Percentiles rank a stretch among this genome's conserved stretches.
These are phyloP conservation scores for Candida golubevii DNA, from an alignment of 805 yeast genomes.

Conservation along the genomic window DNA sequence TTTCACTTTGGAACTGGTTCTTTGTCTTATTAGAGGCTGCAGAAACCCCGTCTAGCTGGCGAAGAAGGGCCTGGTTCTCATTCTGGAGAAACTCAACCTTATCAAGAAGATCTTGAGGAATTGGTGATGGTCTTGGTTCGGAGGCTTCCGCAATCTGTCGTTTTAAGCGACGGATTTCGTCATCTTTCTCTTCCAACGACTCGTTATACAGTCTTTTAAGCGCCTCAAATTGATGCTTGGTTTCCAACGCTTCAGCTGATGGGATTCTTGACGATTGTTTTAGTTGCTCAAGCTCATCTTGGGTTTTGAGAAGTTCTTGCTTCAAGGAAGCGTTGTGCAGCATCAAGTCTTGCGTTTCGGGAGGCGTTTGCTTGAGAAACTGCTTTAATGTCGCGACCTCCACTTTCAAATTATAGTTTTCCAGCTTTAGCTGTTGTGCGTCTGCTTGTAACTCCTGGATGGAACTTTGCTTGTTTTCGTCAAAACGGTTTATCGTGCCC, in stretches of 20 bases:
- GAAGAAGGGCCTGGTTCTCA: slow-evolving; percentile 20
- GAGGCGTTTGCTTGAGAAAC: slow-evolving; percentile 40
- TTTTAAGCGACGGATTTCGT: slow-evolving; percentile 9
- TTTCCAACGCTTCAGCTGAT: background rate
- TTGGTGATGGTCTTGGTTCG: slow-evolving; percentile 1
- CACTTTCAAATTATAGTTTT: slow-evolving; percentile 42
- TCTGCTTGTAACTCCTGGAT: slow-evolving; percentile 23
- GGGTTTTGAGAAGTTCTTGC: slow-evolving; percentile 12
- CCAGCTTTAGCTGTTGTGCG: slow-evolving; percentile 32
- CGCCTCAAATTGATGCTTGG: background rate
- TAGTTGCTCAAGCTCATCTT: slow-evolving; percentile 4
- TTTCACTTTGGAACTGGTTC: slow-evolving; percentile 8
- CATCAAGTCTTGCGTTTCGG: slow-evolving; percentile 34
- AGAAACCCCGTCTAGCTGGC: slow-evolving; percentile 11
- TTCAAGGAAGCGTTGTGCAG: slow-evolving; percentile 33
- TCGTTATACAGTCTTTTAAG: slow-evolving; percentile 6
- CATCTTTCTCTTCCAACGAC: slow-evolving; percentile 11
- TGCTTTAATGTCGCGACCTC: slow-evolving; percentile 39
- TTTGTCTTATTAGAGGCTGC: slow-evolving; percentile 3
- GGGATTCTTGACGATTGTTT: background rate
- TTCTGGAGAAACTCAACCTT: slow-evolving; percentile 16
- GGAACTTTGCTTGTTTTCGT: slow-evolving; percentile 14
- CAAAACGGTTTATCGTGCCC: background rate
- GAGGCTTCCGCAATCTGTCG: slow-evolving; percentile 3
- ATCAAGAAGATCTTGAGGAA: slow-evolving; percentile 17